These are phyloP conservation scores for Nyctanthes arbortristis DNA, from an alignment of 257 asterid genomes.

Conservation along the genomic window DNA sequence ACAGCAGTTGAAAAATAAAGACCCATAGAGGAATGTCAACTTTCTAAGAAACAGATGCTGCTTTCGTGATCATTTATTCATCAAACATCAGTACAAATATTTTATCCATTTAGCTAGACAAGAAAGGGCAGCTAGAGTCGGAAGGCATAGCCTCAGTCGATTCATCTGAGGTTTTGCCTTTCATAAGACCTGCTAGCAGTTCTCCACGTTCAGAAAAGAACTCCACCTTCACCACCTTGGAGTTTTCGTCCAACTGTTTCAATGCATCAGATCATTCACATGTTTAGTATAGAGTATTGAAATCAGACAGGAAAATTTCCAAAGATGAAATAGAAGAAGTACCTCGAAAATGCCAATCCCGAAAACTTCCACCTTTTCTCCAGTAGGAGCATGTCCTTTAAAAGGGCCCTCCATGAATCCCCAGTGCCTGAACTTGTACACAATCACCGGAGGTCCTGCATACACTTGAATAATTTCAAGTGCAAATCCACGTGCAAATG, in stretches of 20 bases:
- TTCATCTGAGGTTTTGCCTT: conserved; percentile 28
- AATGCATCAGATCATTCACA: not conserved
- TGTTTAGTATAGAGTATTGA: not conserved
- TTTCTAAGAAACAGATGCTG: too few species aligned
- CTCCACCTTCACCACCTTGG: conserved; percentile 54
- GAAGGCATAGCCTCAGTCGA: conserved; percentile 5
- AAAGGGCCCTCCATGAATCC: conserved; percentile 75
- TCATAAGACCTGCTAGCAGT: conserved; percentile 41
- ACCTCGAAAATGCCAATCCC: conserved; percentile 62
- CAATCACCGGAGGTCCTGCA: conserved; percentile 68
- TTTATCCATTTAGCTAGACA: conserved; percentile 21
- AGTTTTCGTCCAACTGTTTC: conserved; percentile 42
- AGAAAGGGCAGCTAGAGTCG: conserved; percentile 55
- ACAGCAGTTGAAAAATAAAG: too few species aligned
- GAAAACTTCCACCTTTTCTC: conserved; percentile 54
- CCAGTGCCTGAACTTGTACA: conserved; percentile 82
- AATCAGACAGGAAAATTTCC: too few species aligned
- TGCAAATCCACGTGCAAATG: conserved; percentile 72
- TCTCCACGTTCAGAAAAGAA: conserved; percentile 57
- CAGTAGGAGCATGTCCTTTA: conserved; percentile 58
- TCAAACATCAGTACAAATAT: not conserved
- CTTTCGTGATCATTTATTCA: conserved; percentile 3
- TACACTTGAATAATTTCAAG: conserved; percentile 64
- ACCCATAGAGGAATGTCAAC: too few species aligned
- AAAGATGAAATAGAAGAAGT: not conserved